phyloP scores from a whole-genome alignment of 148 eudicot genomes.

The Rhododendron griersonianum region DNA sequence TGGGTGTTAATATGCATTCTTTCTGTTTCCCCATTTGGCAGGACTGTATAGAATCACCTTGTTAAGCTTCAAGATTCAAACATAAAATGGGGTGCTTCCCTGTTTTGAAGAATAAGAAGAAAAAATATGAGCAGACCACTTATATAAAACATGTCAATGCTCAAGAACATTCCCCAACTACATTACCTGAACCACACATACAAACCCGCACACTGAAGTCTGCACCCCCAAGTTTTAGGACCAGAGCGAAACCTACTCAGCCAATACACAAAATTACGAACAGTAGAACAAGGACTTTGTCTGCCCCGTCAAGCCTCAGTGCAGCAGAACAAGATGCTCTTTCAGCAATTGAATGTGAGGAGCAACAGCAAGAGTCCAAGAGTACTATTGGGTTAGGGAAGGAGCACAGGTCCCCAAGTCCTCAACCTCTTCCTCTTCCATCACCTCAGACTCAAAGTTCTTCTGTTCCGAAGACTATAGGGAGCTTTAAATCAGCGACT shows the following conservation, averaged over 20 bases:
- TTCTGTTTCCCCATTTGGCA: no score
- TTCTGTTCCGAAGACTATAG: slow-evolving; percentile 35
- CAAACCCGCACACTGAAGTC: no score
- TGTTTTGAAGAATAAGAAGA: no score
- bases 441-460: slow-evolving; percentile 54
- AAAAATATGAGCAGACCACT: slow-evolving; percentile 51
- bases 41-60: no score
- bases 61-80: no score
- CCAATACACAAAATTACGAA: slow-evolving; percentile 23
- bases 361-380: slow-evolving; percentile 57
- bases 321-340: slow-evolving; percentile 59
- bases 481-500: slow-evolving; percentile 61
- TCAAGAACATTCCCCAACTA: no score
- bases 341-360: slow-evolving; percentile 56
- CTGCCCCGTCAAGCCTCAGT: slow-evolving; percentile 81
- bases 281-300: slow-evolving; percentile 54
- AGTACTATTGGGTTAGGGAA: slow-evolving; percentile 30
- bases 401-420: slow-evolving; percentile 57
- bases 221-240: no score
- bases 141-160: slow-evolving; percentile 51
- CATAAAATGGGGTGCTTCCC: no score
- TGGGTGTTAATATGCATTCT: no score
- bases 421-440: slow-evolving; percentile 96
- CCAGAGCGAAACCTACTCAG: no score
- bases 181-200: no score